Evolutionary conservation across 352 stramenopile species (phyloP), one percentile per base, ranked within the genome.

Genomic region (Elongisporangium undulatum): DNA sequence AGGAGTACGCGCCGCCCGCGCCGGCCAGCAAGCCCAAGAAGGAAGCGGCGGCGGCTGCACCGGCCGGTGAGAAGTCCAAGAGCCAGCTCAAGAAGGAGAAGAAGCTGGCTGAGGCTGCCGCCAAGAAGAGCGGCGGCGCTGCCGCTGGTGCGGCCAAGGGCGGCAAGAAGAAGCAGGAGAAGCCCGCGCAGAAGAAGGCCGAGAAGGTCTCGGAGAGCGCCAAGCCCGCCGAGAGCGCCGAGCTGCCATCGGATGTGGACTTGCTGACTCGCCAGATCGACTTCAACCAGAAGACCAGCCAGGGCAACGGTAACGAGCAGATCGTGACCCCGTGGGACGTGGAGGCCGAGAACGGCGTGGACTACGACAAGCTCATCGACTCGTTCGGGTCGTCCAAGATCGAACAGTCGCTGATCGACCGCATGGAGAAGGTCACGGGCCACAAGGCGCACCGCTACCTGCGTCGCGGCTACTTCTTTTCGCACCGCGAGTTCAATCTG

Each of bases 321-420:
- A 68, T 92, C 4, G 87, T 98, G 58, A 97, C 91, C 34, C 93
- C 93, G 17, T 98, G 93, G 93, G 91, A 96, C 48, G 91, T 98
- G 17, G 90, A 97, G 53, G 97, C 97, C 10, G 93, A 98, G 63
- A 91, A 95, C 58, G 93, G 90, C 55, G 98, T 99, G 53, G 97
- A 99, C 79, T 99, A 99, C 69, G 91, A 97, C 71, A 99, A 99
- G 75, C 85, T 99, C 15, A 97, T 99, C 22, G 86, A 98, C 34
- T 82, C 98, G 61, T 99, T 99, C 69, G 98, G 98, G 53, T 99
- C 90, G 58, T 94, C 91, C 29, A 85, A 94, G 52, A 98, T 99
- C 59, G 90, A 92, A 24, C 66, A 91, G 13, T 76, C 95, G 56
- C 78, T 99, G 15, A 86, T 99, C 50, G 79, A 85, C 55, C 86